Evolutionary conservation across 257 asterid genomes (phyloP), one percentile per base, ranked within the genome.

Genomic region (Coffea canephora): DNA sequence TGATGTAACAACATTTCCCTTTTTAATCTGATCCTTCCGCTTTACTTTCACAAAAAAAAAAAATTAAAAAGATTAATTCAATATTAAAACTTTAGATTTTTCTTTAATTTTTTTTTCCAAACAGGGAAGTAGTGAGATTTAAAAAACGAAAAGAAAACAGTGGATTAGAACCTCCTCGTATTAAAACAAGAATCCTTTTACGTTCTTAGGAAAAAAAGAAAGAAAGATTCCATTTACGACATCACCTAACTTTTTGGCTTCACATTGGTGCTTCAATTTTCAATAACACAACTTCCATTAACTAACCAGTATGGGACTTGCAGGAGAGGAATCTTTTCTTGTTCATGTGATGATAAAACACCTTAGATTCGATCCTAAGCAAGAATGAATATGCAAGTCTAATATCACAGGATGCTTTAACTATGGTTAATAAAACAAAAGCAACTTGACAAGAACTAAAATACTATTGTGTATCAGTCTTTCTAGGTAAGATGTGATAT

Each of bases 201-300:
- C 31, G 31, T 31, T 31, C 31, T 31, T 31, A 31, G 31, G 31
- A 31, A 31, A 31, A 31, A 31, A 31, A 62, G 31, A 76, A 43
- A 70, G 19, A 0, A 2, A 21, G 43, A 39, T 50, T 77, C 81
- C n/a, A 69, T 25, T 18, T 78, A 10, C 41, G 16, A 67, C 25
- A 48, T 52, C 55, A 49, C 80, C 80, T 66, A 66, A 66, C 76
- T 71, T 69, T 69, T n/a, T 55, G 55, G 59, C 62, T 74, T 54
- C 27, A 41, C 34, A 34, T 34, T 67, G 34, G 18, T 39, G 77
- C 41, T 54, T 27, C 50, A 27, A 43, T 6, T 54, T 73, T 52
- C 13, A 50, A 27, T 39, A 1, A 21, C 27, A 59, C 66, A 21
- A 64, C 36, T 45, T 70, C 10, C 31, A 15, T 45, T 23, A 55